Evolutionary conservation across 805 yeast species (phyloP), one percentile per base, ranked within the genome.

Genomic region (Pichia kluyveri): DNA sequence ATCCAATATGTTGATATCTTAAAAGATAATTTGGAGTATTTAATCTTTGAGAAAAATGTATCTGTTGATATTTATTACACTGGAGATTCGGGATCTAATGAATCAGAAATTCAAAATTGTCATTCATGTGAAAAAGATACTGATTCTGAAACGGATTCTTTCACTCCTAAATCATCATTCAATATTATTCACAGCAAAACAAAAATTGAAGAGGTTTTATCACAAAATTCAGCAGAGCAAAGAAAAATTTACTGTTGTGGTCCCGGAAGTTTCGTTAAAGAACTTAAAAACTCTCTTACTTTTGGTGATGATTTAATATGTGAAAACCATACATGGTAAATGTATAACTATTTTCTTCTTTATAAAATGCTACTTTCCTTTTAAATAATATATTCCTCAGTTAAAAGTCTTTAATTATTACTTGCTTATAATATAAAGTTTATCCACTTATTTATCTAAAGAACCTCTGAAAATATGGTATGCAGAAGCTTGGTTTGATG

Each of bases 401-500:
- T 30, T 30, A 30, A 30, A 30, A 4, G 6, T 23, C 26, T 23
- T 23, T 23, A 5, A 23, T 23, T 23, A 5, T 5, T 23, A 23
- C 26, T 4, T 23, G 6, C 26, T 23, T 23, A 23, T 23, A 23
- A 23, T 4, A 23, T 4, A 4, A 4, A 23, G 26, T 23, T 23
- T 3, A 28, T 18, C n/a, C n/a, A n/a, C n/a, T 36, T 45, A 42
- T 18, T 48, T 41, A 23, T 53, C 54, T n/a, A 55, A 40, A 12
- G 53, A 26, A 14, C 65, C 67, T 49, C 65, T 57, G 70, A 81
- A 71, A 36, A 83, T 65, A 60, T 83, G 86, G 56, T 72, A 68
- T 8, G 95, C 80, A 50, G 86, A 75, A 5, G 95, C 96, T 71
- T 90, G 97, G 69, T 85, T 82, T 42, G 81, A 76, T 17, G 96